Evolutionary conservation across 805 yeast genomes (phyloP), one percentile per base, ranked within the genome.

Genomic region (Candida nitratophila): DNA sequence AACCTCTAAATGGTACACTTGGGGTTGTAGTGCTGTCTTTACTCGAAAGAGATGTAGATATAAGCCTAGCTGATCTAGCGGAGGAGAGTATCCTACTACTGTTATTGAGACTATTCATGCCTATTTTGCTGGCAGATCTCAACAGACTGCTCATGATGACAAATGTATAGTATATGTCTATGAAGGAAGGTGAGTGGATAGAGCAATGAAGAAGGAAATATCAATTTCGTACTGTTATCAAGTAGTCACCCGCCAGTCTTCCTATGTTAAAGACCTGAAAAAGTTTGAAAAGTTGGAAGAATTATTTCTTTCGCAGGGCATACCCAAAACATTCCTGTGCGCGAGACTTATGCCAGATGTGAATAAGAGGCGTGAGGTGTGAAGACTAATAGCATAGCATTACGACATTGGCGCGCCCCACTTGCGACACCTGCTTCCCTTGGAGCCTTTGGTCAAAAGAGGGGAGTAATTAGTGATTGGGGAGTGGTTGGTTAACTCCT

Each of bases 21-120:
- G 34, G 6, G 7, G 34, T 31, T 24, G 27, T 7, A 29, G 32
- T 29, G 14, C n/a, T 29, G n/a, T 9, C 14, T 12, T 29, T 14
- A n/a, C n/a, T 29, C 14, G 35, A 11, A n/a, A 11, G 4, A 8
- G 57, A 43, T 27, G 49, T 41, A 7, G 53, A 39, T 37, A 50
- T 42, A 16, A 17, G 27, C 44, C 51, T 46, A 39, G 7, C 3
- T 9, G 36, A n/a, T 33, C 11, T 16, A n/a, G 36, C 17, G 20
- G 20, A 15, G 6, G 24, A 20, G 7, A n/a, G 10, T 16, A n/a
- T 32, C 20, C 19, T 32, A 32, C 20, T 17, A 32, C 35, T 32
- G n/a, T n/a, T 8, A 32, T 8, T 34, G n/a, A 19, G 10, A 34
- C 26, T 20, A 20, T 4, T 17, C 4, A 34, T 6, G 15, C 37